Evolutionary conservation across 2,329 filamentous ascomycete genomes (phyloP), one percentile per base, ranked within the genome.

Genomic region (Chalaropsis ovoidea): DNA sequence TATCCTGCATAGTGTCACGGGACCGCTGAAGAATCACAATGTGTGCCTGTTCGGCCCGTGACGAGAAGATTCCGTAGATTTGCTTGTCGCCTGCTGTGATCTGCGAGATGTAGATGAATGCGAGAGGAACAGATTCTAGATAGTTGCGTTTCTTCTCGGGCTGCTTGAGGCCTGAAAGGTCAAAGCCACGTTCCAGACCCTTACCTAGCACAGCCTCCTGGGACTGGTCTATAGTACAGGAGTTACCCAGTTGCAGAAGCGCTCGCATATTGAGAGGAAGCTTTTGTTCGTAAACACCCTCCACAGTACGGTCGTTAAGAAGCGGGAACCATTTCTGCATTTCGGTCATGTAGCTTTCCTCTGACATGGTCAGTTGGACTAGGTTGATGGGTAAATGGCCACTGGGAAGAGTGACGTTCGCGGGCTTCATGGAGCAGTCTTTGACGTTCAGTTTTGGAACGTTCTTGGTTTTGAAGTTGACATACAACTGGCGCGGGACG

Each of bases 201-300:
- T 88, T 93, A 62, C 94, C 94, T 8, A 99, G 82, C 1, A 96
- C 92, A 70, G 93, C 95, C 68, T 88, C 84, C 70, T 96, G 92
- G 65, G 81, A 86, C 71, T 96, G 89, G 71, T 99, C 94, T 70
- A 99, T 95, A 1, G 90, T 95, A 73, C 94, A 99, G 39, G 89
- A 79, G 71, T 90, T 96, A 52, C 94, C 95, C 0, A 99, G 79
- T 70, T 94, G 89, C 10, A 99, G 82, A 41, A 99, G 83, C 3
- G 93, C 94, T 49, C 93, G 84, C 61, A 95, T 83, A 69, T 89
- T 90, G 5, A 97, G 79, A 0, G 95, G 91, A 1, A 99, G 81
- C 70, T 96, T 88, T 71, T 88, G 93, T 77, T 99, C 95, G 72
- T 99, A 99, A 15, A 99, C 91, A 39, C 95, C 95, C 75, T 99